Evolutionary conservation across 768 basidiomycete species (phyloP), one percentile per base, ranked within the genome.

Genomic region (Pleurotus cornucopiae): DNA sequence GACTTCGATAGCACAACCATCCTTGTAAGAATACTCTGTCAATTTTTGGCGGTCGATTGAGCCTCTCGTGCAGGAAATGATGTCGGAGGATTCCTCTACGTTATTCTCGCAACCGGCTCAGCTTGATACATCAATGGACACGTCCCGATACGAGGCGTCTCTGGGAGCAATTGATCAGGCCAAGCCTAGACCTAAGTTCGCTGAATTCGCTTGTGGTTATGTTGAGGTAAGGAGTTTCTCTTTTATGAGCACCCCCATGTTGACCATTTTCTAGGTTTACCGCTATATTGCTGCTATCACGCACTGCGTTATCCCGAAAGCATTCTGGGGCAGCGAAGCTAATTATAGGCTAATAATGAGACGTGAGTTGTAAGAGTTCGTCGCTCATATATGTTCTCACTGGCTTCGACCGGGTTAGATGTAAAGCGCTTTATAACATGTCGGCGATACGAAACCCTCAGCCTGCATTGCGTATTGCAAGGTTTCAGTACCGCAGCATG

Each of bases 371-470:
- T 44, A 45, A 53, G 26, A 9, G 18, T 23, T 38, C 34, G 20
- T 37, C 53, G 1, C 16, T 55, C 52, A 2, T 45, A 45, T 41
- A 45, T 23, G 5, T n/a, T 49, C 23, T 34, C 23, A 30, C 26
- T 1, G 45, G 12, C 6, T 38, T 16, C 40, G 11, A 16, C 7
- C 55, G 25, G 14, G 13, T 25, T 14, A 95, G 94, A 84, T 62
- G 76, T 93, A 44, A 84, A 87, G 57, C 69, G 73, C n/a, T 87
- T 96, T 60, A 82, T 98, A 45, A 68, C 75, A 12, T 79, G 79
- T 46, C 82, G 93, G 13, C 86, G 92, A n/a, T 89, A 83, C 63
- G 97, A 99, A 68, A 83, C 85, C 0, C 55, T 91, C 14, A 85
- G 82, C 2, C 71, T 98, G 4, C 94, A 98, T 65, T 66, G 76